phyloP scores from a whole-genome alignment of 495 filamentous ascomycete species.

The Staphylotrichum longicolle region DNA sequence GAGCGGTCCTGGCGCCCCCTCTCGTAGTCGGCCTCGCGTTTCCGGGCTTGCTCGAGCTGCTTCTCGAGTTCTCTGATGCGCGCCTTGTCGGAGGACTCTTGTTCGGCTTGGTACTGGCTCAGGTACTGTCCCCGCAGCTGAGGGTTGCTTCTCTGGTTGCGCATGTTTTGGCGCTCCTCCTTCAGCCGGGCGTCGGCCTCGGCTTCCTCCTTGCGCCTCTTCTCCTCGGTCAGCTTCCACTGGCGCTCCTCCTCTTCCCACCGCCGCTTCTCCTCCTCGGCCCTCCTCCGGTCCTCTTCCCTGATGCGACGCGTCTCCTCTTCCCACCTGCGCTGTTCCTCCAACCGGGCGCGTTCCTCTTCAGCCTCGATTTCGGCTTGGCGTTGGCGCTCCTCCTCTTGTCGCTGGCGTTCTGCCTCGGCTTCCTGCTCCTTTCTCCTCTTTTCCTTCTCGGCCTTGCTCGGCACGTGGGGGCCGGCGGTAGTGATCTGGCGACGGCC shows the following conservation, averaged over 20 bases:
- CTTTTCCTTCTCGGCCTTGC: constrained; percentile 56
- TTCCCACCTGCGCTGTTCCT: constrained; percentile 78
- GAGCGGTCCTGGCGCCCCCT: constrained; percentile 66
- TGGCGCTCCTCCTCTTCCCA: constrained; percentile 84
- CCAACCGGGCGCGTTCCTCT: constrained; percentile 63
- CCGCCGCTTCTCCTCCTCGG: constrained; percentile 72
- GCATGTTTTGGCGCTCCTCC: constrained; percentile 55
- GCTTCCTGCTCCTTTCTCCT: constrained; percentile 51
- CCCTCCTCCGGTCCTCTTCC: constrained; percentile 64
- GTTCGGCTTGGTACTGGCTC: constrained; percentile 76
- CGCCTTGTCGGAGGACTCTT: constrained; percentile 37
- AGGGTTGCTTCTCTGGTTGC: constrained; percentile 59
- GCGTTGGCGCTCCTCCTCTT: constrained; percentile 63
- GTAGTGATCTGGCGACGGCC: constrained; percentile 89
- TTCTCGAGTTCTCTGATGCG: constrained; percentile 80
- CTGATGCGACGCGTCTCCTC: constrained; percentile 67
- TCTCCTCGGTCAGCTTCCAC: constrained; percentile 81
- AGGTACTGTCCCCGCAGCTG: constrained; percentile 80
- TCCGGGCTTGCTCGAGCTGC: constrained; percentile 79
- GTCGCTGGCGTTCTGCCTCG: constrained; percentile 59
- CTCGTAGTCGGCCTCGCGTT: constrained; percentile 83
- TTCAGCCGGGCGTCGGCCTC: constrained; percentile 65
- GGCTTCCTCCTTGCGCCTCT: constrained; percentile 67
- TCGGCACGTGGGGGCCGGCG: constrained; percentile 74
- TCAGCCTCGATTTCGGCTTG: constrained; percentile 64